phyloP scores from a whole-genome alignment of 495 filamentous ascomycete genomes.

The Entonaema liquescens region DNA sequence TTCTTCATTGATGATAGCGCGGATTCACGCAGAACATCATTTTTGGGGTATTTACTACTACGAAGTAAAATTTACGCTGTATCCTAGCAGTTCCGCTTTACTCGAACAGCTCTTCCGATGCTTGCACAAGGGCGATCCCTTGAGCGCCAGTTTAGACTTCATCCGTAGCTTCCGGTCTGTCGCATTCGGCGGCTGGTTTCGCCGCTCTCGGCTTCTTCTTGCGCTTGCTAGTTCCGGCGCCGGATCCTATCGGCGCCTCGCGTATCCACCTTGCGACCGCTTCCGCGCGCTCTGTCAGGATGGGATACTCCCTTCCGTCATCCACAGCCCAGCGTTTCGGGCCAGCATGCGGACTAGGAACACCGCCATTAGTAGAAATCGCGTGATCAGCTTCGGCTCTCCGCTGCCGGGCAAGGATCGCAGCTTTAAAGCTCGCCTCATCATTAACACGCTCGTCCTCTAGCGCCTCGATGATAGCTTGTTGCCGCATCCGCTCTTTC shows the following conservation, averaged over 20 bases:
- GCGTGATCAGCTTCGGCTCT: constrained; percentile 54
- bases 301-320: constrained; percentile 72
- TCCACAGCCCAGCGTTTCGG: constrained; percentile 71
- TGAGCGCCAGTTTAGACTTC: neutral
- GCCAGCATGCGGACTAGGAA: constrained; percentile 41
- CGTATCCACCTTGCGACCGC: constrained; percentile 74
- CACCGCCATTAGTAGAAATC: constrained; percentile 20
- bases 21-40: neutral
- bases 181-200: constrained; percentile 36
- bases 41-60: constrained; percentile 12
- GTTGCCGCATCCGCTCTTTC: constrained; percentile 66
- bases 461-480: constrained; percentile 70
- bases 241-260: constrained; percentile 62
- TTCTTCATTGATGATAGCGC: neutral
- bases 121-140: neutral
- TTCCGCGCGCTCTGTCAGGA: constrained; percentile 72
- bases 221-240: constrained; percentile 43
- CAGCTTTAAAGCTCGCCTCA: constrained; percentile 68
- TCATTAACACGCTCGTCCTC: constrained; percentile 71
- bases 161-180: constrained; percentile 17
- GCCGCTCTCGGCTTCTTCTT: constrained; percentile 53
- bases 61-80: no score
- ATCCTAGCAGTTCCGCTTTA: neutral
- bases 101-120: constrained; percentile 6
- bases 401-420: constrained; percentile 66